Base-by-base conservation (phyloP, 106 monocot genomes). In the Narthecium ossifragum region DNA sequence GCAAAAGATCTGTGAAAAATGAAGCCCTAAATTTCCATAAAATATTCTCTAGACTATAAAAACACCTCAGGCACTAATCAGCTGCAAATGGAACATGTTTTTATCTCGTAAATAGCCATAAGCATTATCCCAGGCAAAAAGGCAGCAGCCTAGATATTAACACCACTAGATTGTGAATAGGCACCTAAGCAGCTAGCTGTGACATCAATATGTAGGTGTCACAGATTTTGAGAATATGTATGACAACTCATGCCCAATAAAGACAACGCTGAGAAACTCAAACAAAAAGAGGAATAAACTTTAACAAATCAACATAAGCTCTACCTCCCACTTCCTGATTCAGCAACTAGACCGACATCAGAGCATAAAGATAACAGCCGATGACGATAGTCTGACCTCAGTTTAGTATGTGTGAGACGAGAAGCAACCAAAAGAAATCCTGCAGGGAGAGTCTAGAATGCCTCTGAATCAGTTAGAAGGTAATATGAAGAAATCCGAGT, bases 341-440 rank as follows among this genome's bases (percentile, higher is more conserved):
- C 98, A 72, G 81, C 78, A 72, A 84, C 90, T 62, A 98, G 79
- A 22, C 98, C 98, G 47, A 98, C 98, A 87, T 98, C 98, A 73
- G 98, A 91, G 67, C 90, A 98, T 28, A 98, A 73, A 64, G 98
- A 98, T 45, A 98, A 76, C 45, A 91, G 45, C 50, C 98, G 75
- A 60, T 91, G 87, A 22, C 98, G 87, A 64, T 79, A 98, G 52
- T 98, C 98, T 38, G 73, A 68, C 49, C 98, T 73, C 40, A 98
- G 63, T 62, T 85, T 87, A 65, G 91, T 49, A 67, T 76, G 81
- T 14, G 65, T 79, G 36, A 98, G 73, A 21, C 70, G 79, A 68
- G 91, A 81, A 50, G 96, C 98, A 71, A 98, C 79, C 22, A 84
- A 60, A 55, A 91, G 74, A 68, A 98, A 88, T 31, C 91, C 98